Evolutionary conservation across 2,329 filamentous ascomycete genomes (phyloP), one percentile per base, ranked within the genome.

Genomic region (Xylariaceae sp.): DNA sequence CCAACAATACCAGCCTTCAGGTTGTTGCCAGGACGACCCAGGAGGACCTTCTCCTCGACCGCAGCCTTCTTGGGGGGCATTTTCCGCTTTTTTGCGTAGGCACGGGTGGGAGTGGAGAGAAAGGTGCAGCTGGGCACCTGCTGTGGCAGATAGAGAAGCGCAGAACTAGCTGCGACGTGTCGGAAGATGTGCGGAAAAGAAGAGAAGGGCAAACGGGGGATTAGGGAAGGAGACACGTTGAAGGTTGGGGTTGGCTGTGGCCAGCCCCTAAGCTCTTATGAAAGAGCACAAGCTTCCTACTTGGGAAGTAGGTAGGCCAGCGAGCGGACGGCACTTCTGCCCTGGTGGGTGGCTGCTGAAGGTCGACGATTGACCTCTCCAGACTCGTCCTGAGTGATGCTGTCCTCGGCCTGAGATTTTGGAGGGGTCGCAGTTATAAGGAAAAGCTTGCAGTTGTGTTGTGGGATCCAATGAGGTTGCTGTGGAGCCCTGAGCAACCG

Each of bases 1-100:
- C 92, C 92, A 65, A 98, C 92, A 79, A 98, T 98, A 70, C 92
- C 93, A 72, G 87, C 95, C 79, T 96, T 98, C 65, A 98, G 65
- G 69, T 79, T 96, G 77, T 98, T 98, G 58, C 92, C 92, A 48
- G 92, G 92, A 60, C 92, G 77, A 64, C 92, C 92, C 65, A 98
- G 75, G 52, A 92, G 80, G 64, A 96, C 75, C 80, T 96, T 96
- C 75, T 96, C 85, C 75, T 95, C 84, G 55, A 86, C 79, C 53
- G 79, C 81, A 34, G 67, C 70, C 70, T 96, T 96, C 77, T 98
- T 98, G 62, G 92, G 92, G 67, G 87, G 74, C 92, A 98, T 98
- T 61, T 77, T 88, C 61, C 64, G 70, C 61, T 73, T 80, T 57
- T 72, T 67, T 50, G 70, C 68, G 70, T 78, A 79, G 49, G 57